Evolutionary conservation across 2,329 filamentous ascomycete genomes (phyloP).

Genomic region (Aureobasidium sp.): DNA sequence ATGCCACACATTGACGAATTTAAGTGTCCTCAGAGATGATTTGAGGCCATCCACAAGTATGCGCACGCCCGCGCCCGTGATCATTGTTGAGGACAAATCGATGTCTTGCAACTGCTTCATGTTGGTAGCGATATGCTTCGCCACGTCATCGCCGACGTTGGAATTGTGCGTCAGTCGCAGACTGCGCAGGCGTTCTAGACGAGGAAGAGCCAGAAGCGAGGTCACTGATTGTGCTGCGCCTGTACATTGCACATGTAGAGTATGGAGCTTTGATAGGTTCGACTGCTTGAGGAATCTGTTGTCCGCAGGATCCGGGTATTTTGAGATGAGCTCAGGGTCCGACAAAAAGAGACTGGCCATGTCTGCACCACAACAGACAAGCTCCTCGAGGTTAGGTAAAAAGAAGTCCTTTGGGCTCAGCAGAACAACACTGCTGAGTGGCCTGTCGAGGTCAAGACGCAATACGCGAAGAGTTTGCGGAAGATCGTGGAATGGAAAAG

Average conservation of each 20-base stretch:
- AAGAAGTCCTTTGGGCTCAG: slow-evolving; percentile 1
- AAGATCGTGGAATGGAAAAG: neutral
- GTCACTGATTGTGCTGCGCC: neutral
- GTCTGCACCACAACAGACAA: slow-evolving; percentile 8
- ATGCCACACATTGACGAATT: slow-evolving; percentile 29
- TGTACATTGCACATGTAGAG: neutral
- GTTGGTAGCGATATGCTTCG: slow-evolving; percentile 1
- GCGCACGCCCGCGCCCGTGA: slow-evolving; percentile 38
- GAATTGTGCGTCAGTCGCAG: slow-evolving; percentile 9
- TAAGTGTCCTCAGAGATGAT: slow-evolving; percentile 14
- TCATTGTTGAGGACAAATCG: slow-evolving; percentile 31
- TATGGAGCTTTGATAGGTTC: slow-evolving; percentile 1
- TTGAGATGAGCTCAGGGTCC: neutral
- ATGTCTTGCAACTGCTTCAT: slow-evolving; percentile 24
- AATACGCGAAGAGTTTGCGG: neutral
- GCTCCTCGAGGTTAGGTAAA: slow-evolving; percentile 10
- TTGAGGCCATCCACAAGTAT: slow-evolving; percentile 27
- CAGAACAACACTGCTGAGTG: neutral
- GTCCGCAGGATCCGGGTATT: slow-evolving; percentile 1
- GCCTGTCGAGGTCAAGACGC: neutral
- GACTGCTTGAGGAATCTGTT: neutral
- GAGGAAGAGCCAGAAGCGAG: slow-evolving; percentile 5
- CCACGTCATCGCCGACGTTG: slow-evolving; percentile 7
- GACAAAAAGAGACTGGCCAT: slow-evolving; percentile 2
- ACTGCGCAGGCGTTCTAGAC: slow-evolving; percentile 6